Evolutionary conservation across 805 yeast genomes (phyloP), one percentile per base, ranked within the genome.

Genomic region (Lipomyces spencermartinsiae): DNA sequence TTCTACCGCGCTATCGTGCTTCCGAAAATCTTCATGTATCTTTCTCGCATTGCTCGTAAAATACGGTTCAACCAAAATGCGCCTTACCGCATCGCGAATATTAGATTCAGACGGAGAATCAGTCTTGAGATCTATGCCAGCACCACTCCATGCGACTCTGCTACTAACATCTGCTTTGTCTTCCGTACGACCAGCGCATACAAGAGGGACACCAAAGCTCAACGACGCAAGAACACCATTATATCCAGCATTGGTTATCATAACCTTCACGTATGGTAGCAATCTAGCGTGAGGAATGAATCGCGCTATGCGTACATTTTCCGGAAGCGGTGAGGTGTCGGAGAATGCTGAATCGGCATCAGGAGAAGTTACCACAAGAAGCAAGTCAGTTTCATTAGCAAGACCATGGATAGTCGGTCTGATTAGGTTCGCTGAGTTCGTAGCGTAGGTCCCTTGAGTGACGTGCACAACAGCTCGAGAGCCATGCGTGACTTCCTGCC

Each of bases 161-260:
- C 49, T 43, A n/a, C 49, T 43, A 16, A 43, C 49, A 43, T 43
- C 49, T 43, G 49, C 49, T n/a, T 43, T 43, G 19, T 43, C 49
- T 43, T 43, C 49, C 49, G 49, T 43, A 19, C 49, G 49, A n/a
- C 49, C 49, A n/a, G 49, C 49, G 49, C 49, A 43, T 1, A 43
- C 49, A 16, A 43, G 49, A 4, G 49, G 49, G 19, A 43, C 49
- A 14, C 49, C 49, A 14, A 16, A 43, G 49, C n/a, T 43, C 49
- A 43, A 43, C 7, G 49, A 4, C 19, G 49, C 49, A n/a, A 43
- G 49, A 16, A 43, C 49, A 14, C 49, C 49, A 8, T 43, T 43
- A 43, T 43, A 43, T n/a, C 49, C 49, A 16, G 49, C 49, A 7
- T 43, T 43, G 7, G 49, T 43, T 1, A 43, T 7, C 49, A 43